phyloP scores from a whole-genome alignment of 352 stramenopile genomes.

The Phytophthora pisi region DNA sequence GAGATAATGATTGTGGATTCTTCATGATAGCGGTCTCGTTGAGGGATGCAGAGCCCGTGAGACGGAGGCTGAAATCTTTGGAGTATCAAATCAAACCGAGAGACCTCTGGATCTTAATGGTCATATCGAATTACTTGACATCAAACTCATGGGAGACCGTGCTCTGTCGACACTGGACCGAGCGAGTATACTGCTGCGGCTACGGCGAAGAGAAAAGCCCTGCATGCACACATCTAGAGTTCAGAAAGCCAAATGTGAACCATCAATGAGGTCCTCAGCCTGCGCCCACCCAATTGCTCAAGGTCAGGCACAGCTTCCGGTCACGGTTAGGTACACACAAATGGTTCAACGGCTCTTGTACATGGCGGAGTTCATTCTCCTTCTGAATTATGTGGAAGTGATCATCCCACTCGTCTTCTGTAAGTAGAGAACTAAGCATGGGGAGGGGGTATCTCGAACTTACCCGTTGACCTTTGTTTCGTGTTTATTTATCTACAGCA shows the following conservation, averaged over 20 bases:
- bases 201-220: background rate
- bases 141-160: too few relatives aligned
- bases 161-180: background rate
- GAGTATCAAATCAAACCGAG: background rate
- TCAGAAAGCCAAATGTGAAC: too few relatives aligned
- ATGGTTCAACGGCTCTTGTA: slow-evolving; percentile 25
- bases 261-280: background rate
- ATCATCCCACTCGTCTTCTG: slow-evolving; percentile 35
- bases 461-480: too few relatives aligned
- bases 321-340: slow-evolving; percentile 14
- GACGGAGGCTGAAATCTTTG: too few relatives aligned
- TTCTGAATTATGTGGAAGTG: slow-evolving; percentile 45
- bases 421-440: slow-evolving; percentile 7
- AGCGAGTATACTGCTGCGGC: slow-evolving; percentile 1
- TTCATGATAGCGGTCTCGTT: slow-evolving; percentile 12
- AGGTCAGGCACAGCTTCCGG: background rate
- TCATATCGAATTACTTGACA: background rate
- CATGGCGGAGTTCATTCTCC: slow-evolving; percentile 31
- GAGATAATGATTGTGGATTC: slow-evolving; percentile 27
- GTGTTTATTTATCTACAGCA: slow-evolving; percentile 7
- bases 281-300: background rate
- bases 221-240: too few relatives aligned
- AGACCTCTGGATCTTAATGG: background rate
- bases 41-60: slow-evolving; percentile 1
- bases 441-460: too few relatives aligned